phyloP scores from a whole-genome alignment of 768 basidiomycete genomes.

The Naganishia onofrii region DNA sequence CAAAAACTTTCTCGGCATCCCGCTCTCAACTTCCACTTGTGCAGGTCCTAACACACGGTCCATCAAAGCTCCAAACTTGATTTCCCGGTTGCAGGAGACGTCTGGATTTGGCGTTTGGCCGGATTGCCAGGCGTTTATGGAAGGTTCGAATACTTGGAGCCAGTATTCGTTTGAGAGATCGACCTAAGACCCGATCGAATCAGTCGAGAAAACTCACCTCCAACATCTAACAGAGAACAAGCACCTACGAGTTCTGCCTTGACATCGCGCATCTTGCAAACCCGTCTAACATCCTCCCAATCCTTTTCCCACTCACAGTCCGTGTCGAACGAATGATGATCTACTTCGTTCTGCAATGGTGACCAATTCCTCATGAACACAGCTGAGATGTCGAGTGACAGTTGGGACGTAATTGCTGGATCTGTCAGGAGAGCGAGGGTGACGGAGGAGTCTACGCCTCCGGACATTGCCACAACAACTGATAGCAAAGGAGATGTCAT shows the following conservation, averaged over 20 bases:
- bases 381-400: conserved; percentile 68
- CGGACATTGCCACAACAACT: conserved; percentile 93
- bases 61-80: conserved; percentile 63
- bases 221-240: not conserved
- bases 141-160: conserved; percentile 84
- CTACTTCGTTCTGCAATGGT: conserved; percentile 40
- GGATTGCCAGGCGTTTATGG: conserved; percentile 69
- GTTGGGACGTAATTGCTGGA: conserved; percentile 13
- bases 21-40: not conserved
- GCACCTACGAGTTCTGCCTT: conserved; percentile 68
- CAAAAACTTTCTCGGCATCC: conserved; percentile 2
- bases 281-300: conserved; percentile 81
- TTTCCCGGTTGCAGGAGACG: conserved; percentile 77
- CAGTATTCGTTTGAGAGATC: conserved; percentile 90
- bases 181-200: conserved; percentile 56
- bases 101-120: conserved; percentile 91
- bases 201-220: not conserved
- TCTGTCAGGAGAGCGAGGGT: conserved; percentile 68
- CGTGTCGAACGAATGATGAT: conserved; percentile 67
- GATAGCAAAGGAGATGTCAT: not conserved
- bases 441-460: conserved; percentile 92
- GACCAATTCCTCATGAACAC: conserved; percentile 95
- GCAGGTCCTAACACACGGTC: conserved; percentile 49
- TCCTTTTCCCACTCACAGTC: conserved; percentile 97
- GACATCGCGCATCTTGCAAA: conserved; percentile 70